phyloP scores from a whole-genome alignment of 495 filamentous ascomycete genomes.

The Hypoxylon subgilvum region DNA sequence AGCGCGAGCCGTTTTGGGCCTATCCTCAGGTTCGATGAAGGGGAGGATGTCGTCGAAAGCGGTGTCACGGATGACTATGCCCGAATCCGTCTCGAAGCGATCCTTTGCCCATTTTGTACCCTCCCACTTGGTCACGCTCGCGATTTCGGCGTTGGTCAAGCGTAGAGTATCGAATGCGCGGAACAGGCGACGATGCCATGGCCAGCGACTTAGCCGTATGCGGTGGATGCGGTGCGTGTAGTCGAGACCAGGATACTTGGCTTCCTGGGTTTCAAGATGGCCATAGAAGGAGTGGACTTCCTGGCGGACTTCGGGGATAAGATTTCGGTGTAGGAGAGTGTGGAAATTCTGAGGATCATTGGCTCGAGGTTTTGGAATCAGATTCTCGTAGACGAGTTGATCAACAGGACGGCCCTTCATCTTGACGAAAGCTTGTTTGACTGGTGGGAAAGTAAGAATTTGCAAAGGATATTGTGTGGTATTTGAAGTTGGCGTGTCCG shows the following conservation, averaged over 20 bases:
- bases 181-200: conserved; percentile 81
- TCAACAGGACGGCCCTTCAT: conserved; percentile 62
- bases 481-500: neutral
- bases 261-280: conserved; percentile 80
- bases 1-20: conserved; percentile 46
- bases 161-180: conserved; percentile 78
- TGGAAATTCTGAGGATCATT: conserved; percentile 60
- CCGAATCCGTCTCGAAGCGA: conserved; percentile 80
- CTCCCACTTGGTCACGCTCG: conserved; percentile 84
- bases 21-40: conserved; percentile 58
- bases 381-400: conserved; percentile 60
- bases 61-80: conserved; percentile 75
- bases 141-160: conserved; percentile 78
- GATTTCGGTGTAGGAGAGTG: conserved; percentile 60
- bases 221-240: conserved; percentile 82
- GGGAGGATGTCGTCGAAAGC: conserved; percentile 69
- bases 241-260: conserved; percentile 89
- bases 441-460: conserved; percentile 3
- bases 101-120: conserved; percentile 90
- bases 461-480: neutral
- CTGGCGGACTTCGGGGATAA: conserved; percentile 87
- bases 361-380: conserved; percentile 59
- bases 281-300: conserved; percentile 88
- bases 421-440: conserved; percentile 27
- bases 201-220: conserved; percentile 79